A percentile compares a stretch with the other conserved stretches of the same genome.
Evolutionary conservation across 345 rosid species (phyloP).

Genomic region (Eutrema heterophyllum): DNA sequence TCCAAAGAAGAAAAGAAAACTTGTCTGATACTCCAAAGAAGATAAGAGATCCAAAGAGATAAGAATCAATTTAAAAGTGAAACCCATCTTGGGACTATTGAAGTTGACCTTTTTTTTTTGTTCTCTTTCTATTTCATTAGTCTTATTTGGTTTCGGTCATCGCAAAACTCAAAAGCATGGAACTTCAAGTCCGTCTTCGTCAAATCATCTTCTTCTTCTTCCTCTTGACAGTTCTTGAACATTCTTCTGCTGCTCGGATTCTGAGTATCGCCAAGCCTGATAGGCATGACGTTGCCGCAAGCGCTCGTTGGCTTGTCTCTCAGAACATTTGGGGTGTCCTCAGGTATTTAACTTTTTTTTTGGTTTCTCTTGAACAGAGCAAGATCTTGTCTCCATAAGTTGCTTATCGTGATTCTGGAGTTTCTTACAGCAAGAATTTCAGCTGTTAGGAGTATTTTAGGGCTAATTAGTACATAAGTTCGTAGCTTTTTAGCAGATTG

Average conservation of each 20-base stretch:
- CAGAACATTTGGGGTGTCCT: slow-evolving; percentile 81
- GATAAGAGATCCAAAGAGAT: not conserved
- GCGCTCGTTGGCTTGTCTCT: slow-evolving; percentile 88
- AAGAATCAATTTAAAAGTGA: not conserved
- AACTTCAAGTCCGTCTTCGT: not conserved
- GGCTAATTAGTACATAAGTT: not conserved
- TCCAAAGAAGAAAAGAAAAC: not conserved
- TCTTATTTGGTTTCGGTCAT: not conserved
- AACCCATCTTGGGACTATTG: not conserved
- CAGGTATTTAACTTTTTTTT: slow-evolving; percentile 38
- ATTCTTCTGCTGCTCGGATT: slow-evolving; percentile 41
- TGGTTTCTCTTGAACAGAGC: not conserved
- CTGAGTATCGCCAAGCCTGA: slow-evolving; percentile 49
- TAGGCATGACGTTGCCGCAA: slow-evolving; percentile 45
- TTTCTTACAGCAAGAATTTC: too few species aligned
- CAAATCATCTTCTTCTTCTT: not conserved
- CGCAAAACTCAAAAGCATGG: slow-evolving; percentile 5
- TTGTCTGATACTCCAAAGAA: not conserved
- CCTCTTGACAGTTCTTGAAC: slow-evolving; percentile 1
- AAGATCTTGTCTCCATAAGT: not conserved
- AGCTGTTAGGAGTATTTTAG: not conserved
- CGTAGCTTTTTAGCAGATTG: not conserved
- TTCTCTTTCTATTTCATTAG: not conserved
- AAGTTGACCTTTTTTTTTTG: not conserved
- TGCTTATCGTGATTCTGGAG: not conserved